Evolutionary conservation across 352 stramenopile genomes (phyloP), one percentile per base, ranked within the genome.

Genomic region (Achlya hypogyna): DNA sequence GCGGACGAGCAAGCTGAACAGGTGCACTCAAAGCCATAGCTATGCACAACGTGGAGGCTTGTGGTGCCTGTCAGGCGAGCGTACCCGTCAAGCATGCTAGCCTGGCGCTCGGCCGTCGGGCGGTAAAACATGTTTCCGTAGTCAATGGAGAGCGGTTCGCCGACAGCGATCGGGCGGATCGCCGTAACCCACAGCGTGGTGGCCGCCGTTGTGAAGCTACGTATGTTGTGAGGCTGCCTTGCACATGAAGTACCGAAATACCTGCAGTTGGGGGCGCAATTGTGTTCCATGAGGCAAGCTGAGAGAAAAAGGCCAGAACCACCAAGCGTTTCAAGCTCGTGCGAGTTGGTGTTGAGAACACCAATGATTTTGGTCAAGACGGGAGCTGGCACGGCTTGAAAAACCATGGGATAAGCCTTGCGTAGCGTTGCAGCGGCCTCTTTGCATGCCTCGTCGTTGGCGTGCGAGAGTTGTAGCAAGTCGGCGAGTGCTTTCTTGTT

Each of bases 91-190:
- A 79, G 65, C 49, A 91, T 72, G 47, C 75, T 80, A 22, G 72
- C 72, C 56, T 84, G 75, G 12, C 82, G 79, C 69, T 91, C 82
- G 0, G 73, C 72, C 10, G 78, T 89, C 16, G 82, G 82, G 0
- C 82, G 79, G 72, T 89, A 91, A 66, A 89, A 91, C 62, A 89
- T 88, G 66, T 89, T 89, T 58, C 81, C 82, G 62, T 91, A 89
- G 73, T 91, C 82, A 58, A 91, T 91, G 27, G 82, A 91, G 29
- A 91, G 71, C 35, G 82, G 74, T 53, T 88, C 77, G 58, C 78
- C 75, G 9, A 72, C 71, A 16, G 71, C 74, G 23, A 91, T 84
- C 22, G 74, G 73, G n/a, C 77, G 77, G 64, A 89, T 87, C 43
- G 82, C 81, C 2, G 80, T 89, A 77, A 91, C 86, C 80, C 78